Percentiles rank a stretch among this genome's conserved stretches.
phyloP scores from a whole-genome alignment of 2,329 filamentous ascomycete species.

The Fusarium piperis region DNA sequence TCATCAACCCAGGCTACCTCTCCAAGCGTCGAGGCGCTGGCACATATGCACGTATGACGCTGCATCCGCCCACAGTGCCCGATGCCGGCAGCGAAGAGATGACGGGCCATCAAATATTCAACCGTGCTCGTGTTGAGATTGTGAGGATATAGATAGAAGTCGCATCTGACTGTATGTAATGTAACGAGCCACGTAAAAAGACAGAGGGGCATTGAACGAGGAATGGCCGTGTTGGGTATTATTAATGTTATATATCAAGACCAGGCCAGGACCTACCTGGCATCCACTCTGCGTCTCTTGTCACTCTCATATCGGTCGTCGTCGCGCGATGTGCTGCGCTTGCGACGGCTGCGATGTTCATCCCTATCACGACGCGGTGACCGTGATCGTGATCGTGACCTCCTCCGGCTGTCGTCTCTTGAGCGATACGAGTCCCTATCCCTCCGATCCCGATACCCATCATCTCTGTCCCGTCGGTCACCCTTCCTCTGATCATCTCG shows the following conservation, averaged over 20 bases:
- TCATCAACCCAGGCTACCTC: constrained; percentile 89
- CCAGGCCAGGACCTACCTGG: constrained; percentile 39
- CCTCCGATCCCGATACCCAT: constrained; percentile 37
- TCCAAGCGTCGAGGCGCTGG: constrained; percentile 87
- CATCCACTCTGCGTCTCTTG: constrained; percentile 68
- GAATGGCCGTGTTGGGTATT: constrained; percentile 34
- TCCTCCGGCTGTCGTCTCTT: constrained; percentile 34
- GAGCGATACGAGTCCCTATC: constrained; percentile 42
- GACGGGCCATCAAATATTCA: constrained; percentile 79
- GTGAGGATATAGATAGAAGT: constrained; percentile 70
- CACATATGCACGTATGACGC: constrained; percentile 82
- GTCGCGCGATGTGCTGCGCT: constrained; percentile 67
- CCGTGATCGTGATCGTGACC: constrained; percentile 57
- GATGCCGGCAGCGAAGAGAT: constrained; percentile 66
- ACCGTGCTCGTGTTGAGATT: constrained; percentile 88
- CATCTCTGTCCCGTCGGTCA: constrained; percentile 41
- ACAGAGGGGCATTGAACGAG: background rate
- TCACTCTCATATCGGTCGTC: constrained; percentile 64
- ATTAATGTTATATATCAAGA: constrained; percentile 37
- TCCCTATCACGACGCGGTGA: constrained; percentile 61
- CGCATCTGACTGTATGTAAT: constrained; percentile 18
- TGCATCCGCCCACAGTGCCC: constrained; percentile 72
- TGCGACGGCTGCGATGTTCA: constrained; percentile 60
- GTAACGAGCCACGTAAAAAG: constrained; percentile 36
- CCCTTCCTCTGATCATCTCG: constrained; percentile 51